phyloP scores from a whole-genome alignment of 176 grass and related monocot species.

The Thalia dealbata region DNA sequence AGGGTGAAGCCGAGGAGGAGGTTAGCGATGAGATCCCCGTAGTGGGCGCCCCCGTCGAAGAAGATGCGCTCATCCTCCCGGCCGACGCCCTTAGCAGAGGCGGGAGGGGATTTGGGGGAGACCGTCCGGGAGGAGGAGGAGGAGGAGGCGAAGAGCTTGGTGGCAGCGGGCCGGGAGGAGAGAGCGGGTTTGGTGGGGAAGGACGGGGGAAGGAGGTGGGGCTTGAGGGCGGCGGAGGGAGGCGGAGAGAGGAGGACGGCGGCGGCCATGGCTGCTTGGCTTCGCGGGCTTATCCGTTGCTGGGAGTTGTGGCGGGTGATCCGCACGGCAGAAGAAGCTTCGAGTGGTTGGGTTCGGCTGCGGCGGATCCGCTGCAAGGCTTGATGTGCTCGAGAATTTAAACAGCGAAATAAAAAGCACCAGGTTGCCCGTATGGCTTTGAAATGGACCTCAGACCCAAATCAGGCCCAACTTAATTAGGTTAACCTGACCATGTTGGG shows the following conservation, averaged over 20 bases:
- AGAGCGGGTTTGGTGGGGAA: not conserved
- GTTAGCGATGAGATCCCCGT: conserved; percentile 72
- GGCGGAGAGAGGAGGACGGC: conserved; percentile 5
- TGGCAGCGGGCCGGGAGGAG: not conserved
- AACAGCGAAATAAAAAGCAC: too few species aligned
- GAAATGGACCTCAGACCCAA: too few species aligned
- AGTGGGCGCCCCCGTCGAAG: conserved; percentile 91
- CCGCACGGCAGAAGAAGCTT: not conserved
- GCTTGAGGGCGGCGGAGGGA: not conserved
- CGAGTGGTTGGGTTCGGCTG: not conserved
- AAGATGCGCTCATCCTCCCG: conserved; percentile 46
- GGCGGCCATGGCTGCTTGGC: conserved; percentile 4
- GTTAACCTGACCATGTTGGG: too few species aligned
- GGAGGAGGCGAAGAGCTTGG: conserved; percentile 21
- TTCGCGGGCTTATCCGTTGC: conserved; percentile 12
- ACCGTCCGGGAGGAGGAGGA: conserved; percentile 13
- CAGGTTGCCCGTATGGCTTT: too few species aligned
- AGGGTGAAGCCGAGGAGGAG: conserved; percentile 71
- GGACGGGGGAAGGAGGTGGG: conserved; percentile 14
- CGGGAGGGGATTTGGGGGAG: conserved; percentile 10
- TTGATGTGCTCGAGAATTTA: not conserved
- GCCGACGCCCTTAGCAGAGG: not conserved
- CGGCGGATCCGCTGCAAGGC: not conserved
- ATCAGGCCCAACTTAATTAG: too few species aligned
- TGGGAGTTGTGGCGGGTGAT: conserved; percentile 8